Base-by-base conservation (phyloP, 371 early-diverging fungal genomes). In the Rhizopus delemar region DNA sequence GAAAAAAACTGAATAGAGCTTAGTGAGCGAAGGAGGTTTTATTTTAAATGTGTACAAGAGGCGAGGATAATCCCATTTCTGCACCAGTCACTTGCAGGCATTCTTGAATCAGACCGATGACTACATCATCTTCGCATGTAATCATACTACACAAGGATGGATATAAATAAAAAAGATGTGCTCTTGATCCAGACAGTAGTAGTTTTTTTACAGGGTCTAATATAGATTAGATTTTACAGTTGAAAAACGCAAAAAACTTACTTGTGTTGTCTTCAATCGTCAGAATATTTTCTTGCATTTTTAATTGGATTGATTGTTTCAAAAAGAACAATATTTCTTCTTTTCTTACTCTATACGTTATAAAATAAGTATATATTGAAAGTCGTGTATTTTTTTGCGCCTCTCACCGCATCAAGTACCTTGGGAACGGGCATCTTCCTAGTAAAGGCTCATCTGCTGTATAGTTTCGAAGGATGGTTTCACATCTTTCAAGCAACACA, bases 381-480 rank as follows among this genome's bases (percentile, higher is more conserved):
- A 13, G 8, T 16, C 41, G 3, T 22, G 8, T 11, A 35, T 16
- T 12, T 16, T 34, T 32, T 36, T 49, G 35, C 55, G 51, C 39
- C 57, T 64, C 73, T 77, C 70, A 80, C 73, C 69, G 73, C 70
- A 73, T 80, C 77, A 77, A 72, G 66, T 76, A 85, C 83, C 88
- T 83, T 59, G 95, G 91, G 71, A 94, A 79, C 6, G 94, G 94
- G 46, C 88, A 81, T 36, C 84, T 80, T 15, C 93, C 94, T 49
- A 89, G 73, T 35, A 90, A 66, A 31, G 85, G 85, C 59, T 83
- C 84, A 70, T 94, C 94, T n/a, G 77, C 78, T 28, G 80, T 81
- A 71, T 90, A 94, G 22, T 80, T 72, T 34, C 81, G 75, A 16
- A 96, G 64, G 8, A 92, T 83, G 0, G 75, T 75, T 34, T 81